Evolutionary conservation across 306 rosid genomes (phyloP).

Genomic region (Gillenia trifoliata): DNA sequence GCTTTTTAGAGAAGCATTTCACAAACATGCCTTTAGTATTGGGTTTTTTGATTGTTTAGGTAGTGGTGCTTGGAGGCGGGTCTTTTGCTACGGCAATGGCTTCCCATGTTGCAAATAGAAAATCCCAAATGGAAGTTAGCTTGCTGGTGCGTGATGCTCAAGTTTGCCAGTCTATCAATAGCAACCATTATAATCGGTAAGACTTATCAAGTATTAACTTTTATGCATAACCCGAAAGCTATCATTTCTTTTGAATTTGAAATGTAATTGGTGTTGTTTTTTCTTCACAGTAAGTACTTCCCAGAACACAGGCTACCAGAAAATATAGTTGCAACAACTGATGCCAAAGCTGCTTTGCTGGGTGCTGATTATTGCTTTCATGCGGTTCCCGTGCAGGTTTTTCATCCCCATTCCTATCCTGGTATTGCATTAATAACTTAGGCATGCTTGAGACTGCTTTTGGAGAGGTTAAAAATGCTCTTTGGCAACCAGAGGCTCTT

Average conservation of each 20-base stretch:
- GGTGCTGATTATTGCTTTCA: conserved; percentile 81
- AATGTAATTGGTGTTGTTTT: neutral
- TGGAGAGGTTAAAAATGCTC: no score
- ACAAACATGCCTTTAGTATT: neutral
- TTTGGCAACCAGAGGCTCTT: no score
- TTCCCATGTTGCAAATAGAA: conserved; percentile 80
- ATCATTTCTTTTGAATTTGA: neutral
- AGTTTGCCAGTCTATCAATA: conserved; percentile 73
- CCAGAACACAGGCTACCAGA: conserved; percentile 69
- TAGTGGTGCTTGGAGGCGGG: conserved; percentile 96
- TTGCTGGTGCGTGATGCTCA: conserved; percentile 84
- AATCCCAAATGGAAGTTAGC: conserved; percentile 68
- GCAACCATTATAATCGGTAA: conserved; percentile 61
- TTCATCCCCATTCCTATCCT: neutral
- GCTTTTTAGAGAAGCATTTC: no score
- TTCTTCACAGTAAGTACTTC: conserved; percentile 67
- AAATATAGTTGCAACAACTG: conserved; percentile 77
- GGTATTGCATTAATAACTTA: no score
- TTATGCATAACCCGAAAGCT: neutral
- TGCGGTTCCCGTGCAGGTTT: conserved; percentile 96
- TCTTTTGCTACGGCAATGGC: conserved; percentile 98
- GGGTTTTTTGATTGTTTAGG: conserved; percentile 34
- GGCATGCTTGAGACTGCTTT: no score
- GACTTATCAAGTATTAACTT: neutral
- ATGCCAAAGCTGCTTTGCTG: conserved; percentile 72